Percentiles rank a stretch among this genome's conserved stretches.
These are phyloP conservation scores for Rhodotorula diobovata DNA, from an alignment of 768 basidiomycete genomes.

Conservation along the genomic window DNA sequence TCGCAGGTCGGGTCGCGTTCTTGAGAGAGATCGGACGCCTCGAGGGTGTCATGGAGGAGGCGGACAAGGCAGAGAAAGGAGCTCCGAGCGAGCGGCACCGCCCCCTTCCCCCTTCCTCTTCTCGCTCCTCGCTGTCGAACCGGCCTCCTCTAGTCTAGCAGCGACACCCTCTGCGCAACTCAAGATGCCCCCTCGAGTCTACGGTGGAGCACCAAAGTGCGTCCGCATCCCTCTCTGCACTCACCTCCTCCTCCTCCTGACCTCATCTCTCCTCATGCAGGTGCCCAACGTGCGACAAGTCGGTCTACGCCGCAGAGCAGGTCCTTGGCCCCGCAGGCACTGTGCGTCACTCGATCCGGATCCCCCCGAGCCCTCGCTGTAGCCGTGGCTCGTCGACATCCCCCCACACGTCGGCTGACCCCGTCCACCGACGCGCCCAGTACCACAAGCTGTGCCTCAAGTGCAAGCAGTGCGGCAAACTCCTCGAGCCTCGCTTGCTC, in stretches of 20 bases:
- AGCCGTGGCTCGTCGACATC: not conserved
- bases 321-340: slow-evolving; percentile 82
- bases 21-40: too few species aligned
- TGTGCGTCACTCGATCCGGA: slow-evolving; percentile 51
- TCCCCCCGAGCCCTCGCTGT: not conserved
- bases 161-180: too few species aligned
- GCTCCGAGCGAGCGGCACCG: too few species aligned
- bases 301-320: slow-evolving; percentile 87
- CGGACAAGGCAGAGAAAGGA: too few species aligned
- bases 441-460: slow-evolving; percentile 65
- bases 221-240: too few species aligned
- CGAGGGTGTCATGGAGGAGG: too few species aligned
- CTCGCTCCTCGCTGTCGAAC: not conserved
- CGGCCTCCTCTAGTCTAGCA: too few species aligned
- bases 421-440: slow-evolving; percentile 43
- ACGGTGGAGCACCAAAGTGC: too few species aligned
- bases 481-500: slow-evolving; percentile 69
- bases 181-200: too few species aligned
- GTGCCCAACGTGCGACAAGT: slow-evolving; percentile 20
- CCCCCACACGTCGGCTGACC: not conserved
- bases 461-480: slow-evolving; percentile 69
- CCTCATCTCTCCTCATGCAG: not conserved
- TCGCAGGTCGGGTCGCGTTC: too few species aligned
- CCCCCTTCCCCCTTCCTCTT: not conserved
- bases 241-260: too few species aligned